Evolutionary conservation across 306 rosid species (phyloP).

Genomic region (Cucumis sativus): Cucumber_9930_V3 NC_026657.2:7963001-7963500

Average conservation of each 20-base stretch:
- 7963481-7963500: conserved; percentile 53
- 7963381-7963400: conserved; percentile 80
- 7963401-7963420: conserved; percentile 73
- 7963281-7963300: not conserved
- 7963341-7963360: conserved; percentile 71
- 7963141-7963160: not conserved
- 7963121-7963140: not conserved
- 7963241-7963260: not conserved
- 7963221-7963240: not conserved
- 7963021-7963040: conserved; percentile 80
- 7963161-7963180: not conserved
- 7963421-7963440: conserved; percentile 46
- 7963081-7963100: not conserved
- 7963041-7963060: conserved; percentile 61
- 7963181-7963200: not conserved
- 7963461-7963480: conserved; percentile 36
- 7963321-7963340: conserved; percentile 76
- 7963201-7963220: not conserved
- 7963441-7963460: conserved; percentile 26
- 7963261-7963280: not conserved
- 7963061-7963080: not conserved
- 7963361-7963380: conserved; percentile 78
- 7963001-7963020: conserved; percentile 92
- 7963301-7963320: not conserved
- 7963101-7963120: not conserved